phyloP scores from a whole-genome alignment of 495 filamentous ascomycete genomes.

The Neurospora sp. region DNA sequence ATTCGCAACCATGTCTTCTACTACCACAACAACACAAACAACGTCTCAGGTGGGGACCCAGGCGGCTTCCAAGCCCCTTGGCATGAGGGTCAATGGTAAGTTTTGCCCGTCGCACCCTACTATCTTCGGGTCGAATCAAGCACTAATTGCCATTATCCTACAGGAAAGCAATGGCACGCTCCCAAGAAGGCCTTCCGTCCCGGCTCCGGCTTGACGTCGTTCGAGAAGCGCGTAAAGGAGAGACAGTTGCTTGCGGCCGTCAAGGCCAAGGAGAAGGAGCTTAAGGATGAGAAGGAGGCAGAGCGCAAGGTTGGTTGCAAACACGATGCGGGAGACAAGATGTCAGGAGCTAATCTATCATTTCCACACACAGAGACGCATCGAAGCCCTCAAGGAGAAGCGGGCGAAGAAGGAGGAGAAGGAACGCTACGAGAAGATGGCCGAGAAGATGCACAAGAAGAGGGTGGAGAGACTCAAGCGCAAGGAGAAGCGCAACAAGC shows the following conservation, averaged over 20 bases:
- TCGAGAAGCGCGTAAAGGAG: slow-evolving; percentile 58
- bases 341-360: slow-evolving; percentile 3
- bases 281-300: slow-evolving; percentile 91
- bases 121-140: not conserved
- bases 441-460: slow-evolving; percentile 95
- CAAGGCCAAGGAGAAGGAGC: slow-evolving; percentile 84
- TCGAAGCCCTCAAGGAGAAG: slow-evolving; percentile 72
- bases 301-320: slow-evolving; percentile 59
- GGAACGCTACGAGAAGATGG: slow-evolving; percentile 87
- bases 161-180: slow-evolving; percentile 92
- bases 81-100: slow-evolving; percentile 59
- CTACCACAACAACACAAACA: slow-evolving; percentile 1
- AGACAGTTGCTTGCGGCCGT: slow-evolving; percentile 56
- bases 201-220: slow-evolving; percentile 62
- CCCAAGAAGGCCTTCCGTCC: slow-evolving; percentile 82
- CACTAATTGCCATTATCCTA: not conserved
- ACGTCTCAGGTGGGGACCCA: not conserved
- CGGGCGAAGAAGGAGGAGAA: slow-evolving; percentile 84
- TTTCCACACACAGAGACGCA: slow-evolving; percentile 46
- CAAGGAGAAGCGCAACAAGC: slow-evolving; percentile 95
- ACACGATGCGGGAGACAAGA: not conserved
- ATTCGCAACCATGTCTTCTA: slow-evolving; percentile 13
- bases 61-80: slow-evolving; percentile 27
- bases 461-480: slow-evolving; percentile 85
- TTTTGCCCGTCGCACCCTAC: not conserved